These are phyloP conservation scores for Pseudogymnoascus sp. DNA, from an alignment of 2,329 filamentous ascomycete species.

Conservation along the genomic window DNA sequence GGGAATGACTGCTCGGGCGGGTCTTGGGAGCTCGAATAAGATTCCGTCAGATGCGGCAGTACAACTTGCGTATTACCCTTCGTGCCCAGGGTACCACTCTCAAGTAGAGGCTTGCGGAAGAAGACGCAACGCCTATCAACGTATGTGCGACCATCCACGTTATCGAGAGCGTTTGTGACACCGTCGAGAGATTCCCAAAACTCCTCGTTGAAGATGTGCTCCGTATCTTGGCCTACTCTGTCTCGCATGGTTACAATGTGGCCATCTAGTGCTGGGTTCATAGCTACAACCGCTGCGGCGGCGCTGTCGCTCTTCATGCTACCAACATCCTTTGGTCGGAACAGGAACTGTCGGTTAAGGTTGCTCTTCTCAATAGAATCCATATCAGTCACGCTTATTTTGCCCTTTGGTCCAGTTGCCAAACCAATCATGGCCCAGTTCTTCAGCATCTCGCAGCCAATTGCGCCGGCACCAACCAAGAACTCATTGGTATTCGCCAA, in stretches of 20 bases:
- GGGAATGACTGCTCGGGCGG: conserved; percentile 98
- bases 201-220: conserved; percentile 85
- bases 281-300: conserved; percentile 77
- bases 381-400: conserved; percentile 92
- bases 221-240: conserved; percentile 83
- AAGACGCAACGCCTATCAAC: conserved; percentile 95
- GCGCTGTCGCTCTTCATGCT: conserved; percentile 95
- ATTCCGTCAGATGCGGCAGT: conserved; percentile 84
- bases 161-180: conserved; percentile 95
- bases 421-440: conserved; percentile 99
- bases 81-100: conserved; percentile 96
- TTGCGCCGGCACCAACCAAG: conserved; percentile 90
- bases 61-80: conserved; percentile 98
- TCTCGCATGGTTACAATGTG: conserved; percentile 84
- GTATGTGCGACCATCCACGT: conserved; percentile 93
- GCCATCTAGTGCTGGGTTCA: conserved; percentile 88
- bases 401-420: conserved; percentile 77
- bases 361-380: conserved; percentile 99
- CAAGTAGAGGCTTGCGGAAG: conserved; percentile 92
- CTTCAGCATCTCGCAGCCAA: conserved; percentile 98
- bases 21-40: conserved; percentile 94
- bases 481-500: conserved; percentile 86
- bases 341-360: conserved; percentile 92
- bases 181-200: conserved; percentile 87
- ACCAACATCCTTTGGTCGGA: conserved; percentile 88